Conservation (phyloP, 2,329 filamentous ascomycete genomes). For the Hymenoscyphus albidus region DNA sequence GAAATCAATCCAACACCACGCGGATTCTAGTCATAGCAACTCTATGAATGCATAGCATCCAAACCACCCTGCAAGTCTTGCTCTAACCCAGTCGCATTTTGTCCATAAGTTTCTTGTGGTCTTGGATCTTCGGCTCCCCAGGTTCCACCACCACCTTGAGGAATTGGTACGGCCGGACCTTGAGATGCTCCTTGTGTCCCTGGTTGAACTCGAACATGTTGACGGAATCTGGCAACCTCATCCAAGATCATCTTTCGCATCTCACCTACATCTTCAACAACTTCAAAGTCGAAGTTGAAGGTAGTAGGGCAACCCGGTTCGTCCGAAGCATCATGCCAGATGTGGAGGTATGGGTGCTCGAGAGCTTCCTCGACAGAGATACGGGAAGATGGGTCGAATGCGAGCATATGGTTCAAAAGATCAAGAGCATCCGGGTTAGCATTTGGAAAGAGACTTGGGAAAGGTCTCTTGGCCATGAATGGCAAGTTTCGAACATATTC, state of each 20-base stretch:
- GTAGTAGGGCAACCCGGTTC: conserved; percentile 90
- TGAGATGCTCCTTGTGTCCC: conserved; percentile 29
- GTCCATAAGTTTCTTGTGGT: conserved; percentile 35
- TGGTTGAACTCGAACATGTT: conserved; percentile 38
- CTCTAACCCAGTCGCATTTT: conserved; percentile 33
- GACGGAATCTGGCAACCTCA: conserved; percentile 86
- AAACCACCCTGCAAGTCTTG: conserved; percentile 36
- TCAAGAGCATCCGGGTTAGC: conserved; percentile 96
- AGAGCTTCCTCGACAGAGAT: conserved; percentile 94
- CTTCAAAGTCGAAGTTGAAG: conserved; percentile 98
- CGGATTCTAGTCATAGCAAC: neutral
- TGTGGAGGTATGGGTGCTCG: conserved; percentile 92
- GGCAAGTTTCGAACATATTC: conserved; percentile 97
- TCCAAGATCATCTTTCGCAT: conserved; percentile 97
- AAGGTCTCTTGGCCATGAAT: conserved; percentile 89
- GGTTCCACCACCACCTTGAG: conserved; percentile 29
- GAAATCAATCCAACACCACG: neutral
- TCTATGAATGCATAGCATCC: conserved; percentile 33
- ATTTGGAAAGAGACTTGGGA: conserved; percentile 83
- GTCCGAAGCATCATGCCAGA: conserved; percentile 94
- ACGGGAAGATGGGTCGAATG: conserved; percentile 90
- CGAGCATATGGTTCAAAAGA: conserved; percentile 93
- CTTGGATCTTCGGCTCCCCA: conserved; percentile 36
- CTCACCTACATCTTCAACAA: conserved; percentile 89
- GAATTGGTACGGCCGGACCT: conserved; percentile 34